A percentile compares a stretch with the other conserved stretches of the same genome.
These are phyloP conservation scores for Lablab purpureus DNA, from an alignment of 306 rosid species.

Conservation along the genomic window DNA sequence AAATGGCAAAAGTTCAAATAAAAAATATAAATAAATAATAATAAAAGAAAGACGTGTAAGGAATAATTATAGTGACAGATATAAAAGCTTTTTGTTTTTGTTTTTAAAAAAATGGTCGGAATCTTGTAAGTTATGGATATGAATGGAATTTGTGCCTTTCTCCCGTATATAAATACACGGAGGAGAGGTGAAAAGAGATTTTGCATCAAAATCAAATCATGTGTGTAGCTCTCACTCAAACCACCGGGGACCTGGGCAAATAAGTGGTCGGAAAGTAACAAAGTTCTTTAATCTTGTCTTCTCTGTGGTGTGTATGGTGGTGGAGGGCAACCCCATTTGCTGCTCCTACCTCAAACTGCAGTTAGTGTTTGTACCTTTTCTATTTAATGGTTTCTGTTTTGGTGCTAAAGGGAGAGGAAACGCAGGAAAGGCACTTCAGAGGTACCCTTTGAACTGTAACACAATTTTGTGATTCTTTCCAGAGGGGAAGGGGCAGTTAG, in stretches of 20 bases:
- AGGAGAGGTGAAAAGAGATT: slow-evolving; percentile 3
- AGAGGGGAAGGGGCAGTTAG: slow-evolving; percentile 1
- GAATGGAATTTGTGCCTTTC: neutral
- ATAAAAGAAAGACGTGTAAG: neutral
- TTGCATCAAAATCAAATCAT: slow-evolving; percentile 8
- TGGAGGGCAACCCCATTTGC: slow-evolving; percentile 18
- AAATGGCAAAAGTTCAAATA: neutral
- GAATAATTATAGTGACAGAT: neutral
- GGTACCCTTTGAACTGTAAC: slow-evolving; percentile 12
- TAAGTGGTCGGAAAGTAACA: slow-evolving; percentile 9
- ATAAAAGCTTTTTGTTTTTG: neutral
- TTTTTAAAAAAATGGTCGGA: neutral
- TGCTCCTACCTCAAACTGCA: slow-evolving; percentile 16
- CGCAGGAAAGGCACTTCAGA: neutral
- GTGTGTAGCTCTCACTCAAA: slow-evolving; percentile 4
- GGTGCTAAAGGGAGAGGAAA: slow-evolving; percentile 18
- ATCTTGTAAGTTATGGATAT: neutral
- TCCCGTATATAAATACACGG: neutral
- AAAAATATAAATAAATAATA: neutral
- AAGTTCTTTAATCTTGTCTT: neutral
- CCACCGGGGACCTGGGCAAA: neutral
- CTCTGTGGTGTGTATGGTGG: neutral
- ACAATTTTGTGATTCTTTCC: slow-evolving; percentile 21
- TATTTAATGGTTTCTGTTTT: slow-evolving; percentile 37
- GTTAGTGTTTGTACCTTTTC: neutral